Percentiles rank a stretch among this genome's conserved stretches.
Evolutionary conservation across 306 rosid genomes (phyloP).

Genomic region (Prunus mira): DNA sequence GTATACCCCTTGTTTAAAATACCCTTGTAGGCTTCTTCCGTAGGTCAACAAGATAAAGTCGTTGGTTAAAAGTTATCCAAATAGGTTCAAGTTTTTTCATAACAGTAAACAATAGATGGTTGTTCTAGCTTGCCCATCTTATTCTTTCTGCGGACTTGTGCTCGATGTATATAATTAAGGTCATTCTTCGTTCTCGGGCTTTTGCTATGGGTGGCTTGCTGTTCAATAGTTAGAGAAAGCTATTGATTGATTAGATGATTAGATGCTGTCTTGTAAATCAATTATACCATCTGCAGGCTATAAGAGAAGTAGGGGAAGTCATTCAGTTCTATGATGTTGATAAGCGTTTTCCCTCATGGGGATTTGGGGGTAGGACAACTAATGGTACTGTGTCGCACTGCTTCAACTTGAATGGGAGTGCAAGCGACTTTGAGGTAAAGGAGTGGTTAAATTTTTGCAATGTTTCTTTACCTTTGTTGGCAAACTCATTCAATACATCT

Average conservation of each 20-base stretch:
- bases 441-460: neutral
- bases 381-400: conserved; percentile 61
- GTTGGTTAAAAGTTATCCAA: neutral
- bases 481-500: neutral
- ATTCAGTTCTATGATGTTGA: conserved; percentile 83
- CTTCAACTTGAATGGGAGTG: conserved; percentile 65
- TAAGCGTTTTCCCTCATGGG: conserved; percentile 80
- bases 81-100: neutral
- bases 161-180: neutral
- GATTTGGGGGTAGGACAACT: conserved; percentile 69
- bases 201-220: neutral
- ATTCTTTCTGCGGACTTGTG: neutral
- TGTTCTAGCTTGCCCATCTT: neutral
- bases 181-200: neutral
- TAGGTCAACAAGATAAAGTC: too few relatives aligned
- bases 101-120: neutral
- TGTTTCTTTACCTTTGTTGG: neutral
- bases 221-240: neutral
- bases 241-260: neutral
- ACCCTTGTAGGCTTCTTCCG: neutral
- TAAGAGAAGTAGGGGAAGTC: conserved; percentile 79
- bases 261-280: neutral
- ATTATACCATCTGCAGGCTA: conserved; percentile 49
- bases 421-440: conserved; percentile 53
- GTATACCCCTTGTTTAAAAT: neutral